Evolutionary conservation across 139 green algal species (phyloP).

Genomic region (Chlamydomonas asymmetrica): DNA sequence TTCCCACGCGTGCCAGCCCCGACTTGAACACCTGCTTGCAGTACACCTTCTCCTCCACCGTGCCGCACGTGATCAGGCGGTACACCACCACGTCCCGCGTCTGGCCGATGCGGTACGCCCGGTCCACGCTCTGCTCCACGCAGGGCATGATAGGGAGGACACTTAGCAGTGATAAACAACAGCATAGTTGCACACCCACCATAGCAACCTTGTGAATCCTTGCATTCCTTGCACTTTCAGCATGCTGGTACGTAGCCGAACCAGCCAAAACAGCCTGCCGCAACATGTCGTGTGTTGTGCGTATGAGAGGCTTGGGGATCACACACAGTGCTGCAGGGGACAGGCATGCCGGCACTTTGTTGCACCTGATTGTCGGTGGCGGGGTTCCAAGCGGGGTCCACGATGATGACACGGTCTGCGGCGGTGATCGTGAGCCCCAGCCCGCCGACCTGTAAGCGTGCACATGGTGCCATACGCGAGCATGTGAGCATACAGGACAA

Average conservation of each 20-base stretch:
- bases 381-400: conserved; percentile 73
- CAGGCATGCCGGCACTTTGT: too few species aligned
- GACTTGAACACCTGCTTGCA: conserved; percentile 85
- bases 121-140: conserved; percentile 85
- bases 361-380: conserved; percentile 39
- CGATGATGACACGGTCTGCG: conserved; percentile 89
- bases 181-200: too few species aligned
- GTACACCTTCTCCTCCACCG: conserved; percentile 94
- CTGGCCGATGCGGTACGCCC: conserved; percentile 88
- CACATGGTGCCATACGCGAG: too few species aligned
- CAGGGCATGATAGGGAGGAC: background rate
- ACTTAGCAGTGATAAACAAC: background rate
- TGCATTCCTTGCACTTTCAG: too few species aligned
- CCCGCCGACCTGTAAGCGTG: conserved; percentile 79
- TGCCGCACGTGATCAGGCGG: conserved; percentile 86
- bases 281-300: too few species aligned
- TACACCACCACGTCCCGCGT: conserved; percentile 74
- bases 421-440: conserved; percentile 94
- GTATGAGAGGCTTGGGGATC: too few species aligned
- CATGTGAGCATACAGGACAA: too few species aligned
- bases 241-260: too few species aligned
- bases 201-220: too few species aligned
- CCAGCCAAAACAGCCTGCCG: too few species aligned
- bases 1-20: conserved; percentile 71
- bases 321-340: too few species aligned